Conservation (phyloP, 2,329 filamentous ascomycete species). For the Epichloe coenophiala region DNA sequence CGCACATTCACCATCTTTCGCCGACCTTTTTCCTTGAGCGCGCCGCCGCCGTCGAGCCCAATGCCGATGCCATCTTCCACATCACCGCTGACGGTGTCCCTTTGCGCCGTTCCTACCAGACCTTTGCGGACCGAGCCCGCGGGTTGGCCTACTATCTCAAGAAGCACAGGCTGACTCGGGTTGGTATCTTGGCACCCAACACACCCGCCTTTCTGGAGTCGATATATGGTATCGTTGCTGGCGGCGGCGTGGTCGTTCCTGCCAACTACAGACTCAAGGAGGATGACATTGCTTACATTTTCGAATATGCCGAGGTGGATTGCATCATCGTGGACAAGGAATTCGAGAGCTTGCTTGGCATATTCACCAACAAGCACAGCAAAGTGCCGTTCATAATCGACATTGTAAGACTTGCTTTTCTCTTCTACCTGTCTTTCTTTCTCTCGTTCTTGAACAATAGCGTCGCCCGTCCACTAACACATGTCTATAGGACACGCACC, state of each 20-base stretch:
- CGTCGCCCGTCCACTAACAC: background rate
- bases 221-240: constrained; percentile 76
- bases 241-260: constrained; percentile 63
- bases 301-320: constrained; percentile 77
- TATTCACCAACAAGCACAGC: constrained; percentile 47
- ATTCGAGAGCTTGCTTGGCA: constrained; percentile 55
- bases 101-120: constrained; percentile 63
- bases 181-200: constrained; percentile 82
- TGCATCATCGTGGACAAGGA: constrained; percentile 78
- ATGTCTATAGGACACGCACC: constrained; percentile 57
- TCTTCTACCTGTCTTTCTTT: background rate
- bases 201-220: constrained; percentile 89
- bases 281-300: constrained; percentile 83
- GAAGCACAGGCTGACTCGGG: constrained; percentile 57
- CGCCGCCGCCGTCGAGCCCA: constrained; percentile 75
- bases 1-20: constrained; percentile 65
- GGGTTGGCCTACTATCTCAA: constrained; percentile 80
- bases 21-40: constrained; percentile 80
- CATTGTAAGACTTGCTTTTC: constrained; percentile 22
- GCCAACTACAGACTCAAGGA: constrained; percentile 54
- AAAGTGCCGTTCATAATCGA: constrained; percentile 65
- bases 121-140: constrained; percentile 73
- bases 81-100: constrained; percentile 63
- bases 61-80: constrained; percentile 76
- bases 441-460: too few relatives aligned